These are phyloP conservation scores for Pseudogymnoascus sp. DNA, from an alignment of 2,329 filamentous ascomycete species.

Conservation along the genomic window DNA sequence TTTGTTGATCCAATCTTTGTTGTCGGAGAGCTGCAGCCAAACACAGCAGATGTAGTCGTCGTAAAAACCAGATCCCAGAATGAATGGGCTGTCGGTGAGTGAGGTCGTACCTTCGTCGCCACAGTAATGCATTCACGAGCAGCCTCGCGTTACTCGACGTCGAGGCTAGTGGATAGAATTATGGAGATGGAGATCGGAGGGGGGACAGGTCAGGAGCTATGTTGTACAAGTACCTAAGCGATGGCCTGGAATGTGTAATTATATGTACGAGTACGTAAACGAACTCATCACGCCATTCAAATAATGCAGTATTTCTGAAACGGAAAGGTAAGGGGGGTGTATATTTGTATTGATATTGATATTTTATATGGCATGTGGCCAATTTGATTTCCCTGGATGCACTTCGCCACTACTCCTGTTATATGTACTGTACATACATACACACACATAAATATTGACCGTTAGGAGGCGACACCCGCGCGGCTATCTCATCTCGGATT, in stretches of 20 bases:
- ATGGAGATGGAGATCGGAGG: neutral
- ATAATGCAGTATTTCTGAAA: neutral
- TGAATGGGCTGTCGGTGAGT: neutral
- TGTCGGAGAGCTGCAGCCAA: neutral
- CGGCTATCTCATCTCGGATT: neutral
- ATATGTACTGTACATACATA: neutral
- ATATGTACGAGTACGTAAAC: neutral
- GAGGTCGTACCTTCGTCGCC: neutral
- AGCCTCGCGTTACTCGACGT: neutral
- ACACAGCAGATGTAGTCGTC: neutral
- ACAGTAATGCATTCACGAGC: neutral
- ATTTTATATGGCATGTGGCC: neutral
- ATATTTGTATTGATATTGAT: neutral
- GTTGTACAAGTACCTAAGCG: slow-evolving; percentile 7
- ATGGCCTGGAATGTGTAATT: neutral
- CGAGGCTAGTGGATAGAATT: slow-evolving; percentile 1
- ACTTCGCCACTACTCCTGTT: neutral
- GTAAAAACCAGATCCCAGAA: neutral
- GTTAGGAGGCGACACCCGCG: slow-evolving; percentile 1
- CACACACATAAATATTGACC: neutral
- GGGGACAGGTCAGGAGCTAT: neutral
- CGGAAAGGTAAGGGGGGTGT: neutral
- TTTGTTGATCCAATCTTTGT: neutral
- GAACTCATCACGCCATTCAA: neutral
- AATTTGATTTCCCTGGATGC: neutral